Conservation (phyloP, 768 basidiomycete species). For the Mycena indigotica region DNA sequence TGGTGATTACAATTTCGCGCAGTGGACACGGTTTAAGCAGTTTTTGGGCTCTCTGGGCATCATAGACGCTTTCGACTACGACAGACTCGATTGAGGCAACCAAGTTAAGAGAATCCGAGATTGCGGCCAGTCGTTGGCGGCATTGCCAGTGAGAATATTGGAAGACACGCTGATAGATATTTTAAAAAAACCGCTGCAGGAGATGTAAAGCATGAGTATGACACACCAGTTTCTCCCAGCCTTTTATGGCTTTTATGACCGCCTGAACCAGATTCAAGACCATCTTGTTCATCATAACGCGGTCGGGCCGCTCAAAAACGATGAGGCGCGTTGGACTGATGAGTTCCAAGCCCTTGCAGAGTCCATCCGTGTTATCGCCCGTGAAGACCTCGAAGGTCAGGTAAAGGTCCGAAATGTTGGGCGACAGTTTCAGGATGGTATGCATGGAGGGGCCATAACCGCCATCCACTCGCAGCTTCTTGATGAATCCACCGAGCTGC, state of each 20-base stretch:
- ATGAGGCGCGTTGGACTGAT: conserved; percentile 5
- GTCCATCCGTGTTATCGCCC: not conserved
- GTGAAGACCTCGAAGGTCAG: not conserved
- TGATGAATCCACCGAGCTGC: conserved; percentile 21
- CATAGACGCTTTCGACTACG: not conserved
- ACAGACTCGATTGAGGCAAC: not conserved
- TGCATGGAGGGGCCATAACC: conserved; percentile 16
- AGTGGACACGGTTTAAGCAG: not conserved
- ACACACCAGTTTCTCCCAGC: not conserved
- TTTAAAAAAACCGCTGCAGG: not conserved
- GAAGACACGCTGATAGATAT: not conserved
- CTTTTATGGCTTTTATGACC: not conserved
- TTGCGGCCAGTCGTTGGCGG: not conserved
- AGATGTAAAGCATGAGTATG: not conserved
- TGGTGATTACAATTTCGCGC: not conserved
- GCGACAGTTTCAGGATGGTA: not conserved
- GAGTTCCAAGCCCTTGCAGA: not conserved
- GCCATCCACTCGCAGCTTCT: conserved; percentile 29
- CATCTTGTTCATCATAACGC: not conserved
- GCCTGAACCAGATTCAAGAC: not conserved
- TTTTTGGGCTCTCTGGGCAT: not conserved
- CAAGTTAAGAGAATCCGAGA: not conserved
- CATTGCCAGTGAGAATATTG: not conserved
- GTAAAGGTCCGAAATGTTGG: conserved; percentile 1
- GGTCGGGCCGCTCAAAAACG: too few relatives aligned